Evolutionary conservation across 495 filamentous ascomycete species (phyloP).

Genomic region (Xylaria longipes): DNA sequence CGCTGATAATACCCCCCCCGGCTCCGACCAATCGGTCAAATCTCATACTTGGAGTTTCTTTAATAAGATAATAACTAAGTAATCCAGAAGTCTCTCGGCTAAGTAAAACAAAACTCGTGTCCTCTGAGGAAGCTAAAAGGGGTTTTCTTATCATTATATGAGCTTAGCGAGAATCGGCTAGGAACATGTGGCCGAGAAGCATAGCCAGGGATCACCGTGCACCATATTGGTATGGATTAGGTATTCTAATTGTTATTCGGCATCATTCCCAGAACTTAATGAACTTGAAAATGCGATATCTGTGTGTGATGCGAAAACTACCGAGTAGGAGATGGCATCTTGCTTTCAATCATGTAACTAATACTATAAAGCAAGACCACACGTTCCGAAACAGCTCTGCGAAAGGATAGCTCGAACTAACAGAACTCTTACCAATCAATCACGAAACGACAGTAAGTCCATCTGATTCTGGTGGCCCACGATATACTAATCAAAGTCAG

Average conservation of each 20-base stretch:
- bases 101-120: neutral
- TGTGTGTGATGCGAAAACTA: neutral
- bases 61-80: neutral
- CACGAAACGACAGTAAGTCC: constrained; percentile 26
- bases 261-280: neutral
- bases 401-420: neutral
- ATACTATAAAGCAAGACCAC: neutral
- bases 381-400: no score
- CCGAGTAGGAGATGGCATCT: neutral
- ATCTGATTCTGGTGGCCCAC: constrained; percentile 38
- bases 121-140: neutral
- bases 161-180: neutral
- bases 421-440: neutral
- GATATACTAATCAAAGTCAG: constrained; percentile 31
- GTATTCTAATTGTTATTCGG: neutral
- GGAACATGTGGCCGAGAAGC: neutral
- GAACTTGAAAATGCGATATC: neutral
- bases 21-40: neutral
- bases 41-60: neutral
- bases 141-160: neutral
- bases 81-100: neutral
- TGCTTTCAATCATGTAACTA: neutral
- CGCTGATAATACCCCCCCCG: neutral
- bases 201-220: neutral
- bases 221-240: neutral